phyloP scores from a whole-genome alignment of 768 basidiomycete genomes.

The Agrocybe chaxingu region DNA sequence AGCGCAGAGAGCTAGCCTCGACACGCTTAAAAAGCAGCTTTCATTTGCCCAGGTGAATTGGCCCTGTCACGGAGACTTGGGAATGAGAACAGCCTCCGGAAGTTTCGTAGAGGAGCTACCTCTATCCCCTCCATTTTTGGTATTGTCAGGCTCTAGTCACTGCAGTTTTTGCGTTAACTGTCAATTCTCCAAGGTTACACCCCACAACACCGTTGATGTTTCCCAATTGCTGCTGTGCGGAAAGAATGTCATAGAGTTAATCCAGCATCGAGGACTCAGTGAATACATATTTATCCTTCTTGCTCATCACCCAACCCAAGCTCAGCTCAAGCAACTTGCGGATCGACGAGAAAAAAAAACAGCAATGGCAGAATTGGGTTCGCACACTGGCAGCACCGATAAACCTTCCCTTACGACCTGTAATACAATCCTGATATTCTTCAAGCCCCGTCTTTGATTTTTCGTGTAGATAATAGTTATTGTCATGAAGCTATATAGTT shows the following conservation, averaged over 20 bases:
- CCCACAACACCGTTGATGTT: conserved; percentile 49
- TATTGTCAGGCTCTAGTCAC: conserved; percentile 8
- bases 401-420: conserved; percentile 13
- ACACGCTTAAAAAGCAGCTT: conserved; percentile 20
- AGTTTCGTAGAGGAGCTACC: conserved; percentile 28
- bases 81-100: conserved; percentile 30
- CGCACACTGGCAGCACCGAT: conserved; percentile 28
- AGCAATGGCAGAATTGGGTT: conserved; percentile 42
- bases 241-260: conserved; percentile 39
- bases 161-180: background rate
- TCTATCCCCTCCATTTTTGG: conserved; percentile 40
- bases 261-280: conserved; percentile 40
- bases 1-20: conserved; percentile 15
- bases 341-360: conserved; percentile 27
- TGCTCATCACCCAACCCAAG: conserved; percentile 45
- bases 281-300: conserved; percentile 44
- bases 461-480: too few relatives aligned
- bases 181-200: conserved; percentile 32
- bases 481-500: background rate
- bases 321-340: conserved; percentile 37
- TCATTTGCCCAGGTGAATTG: conserved; percentile 21
- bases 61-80: conserved; percentile 36
- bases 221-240: conserved; percentile 41
- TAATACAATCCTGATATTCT: too few relatives aligned
- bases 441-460: too few relatives aligned